These are phyloP conservation scores for Chlamydomonas applanata DNA, from an alignment of 139 green algal species.

Conservation along the genomic window DNA sequence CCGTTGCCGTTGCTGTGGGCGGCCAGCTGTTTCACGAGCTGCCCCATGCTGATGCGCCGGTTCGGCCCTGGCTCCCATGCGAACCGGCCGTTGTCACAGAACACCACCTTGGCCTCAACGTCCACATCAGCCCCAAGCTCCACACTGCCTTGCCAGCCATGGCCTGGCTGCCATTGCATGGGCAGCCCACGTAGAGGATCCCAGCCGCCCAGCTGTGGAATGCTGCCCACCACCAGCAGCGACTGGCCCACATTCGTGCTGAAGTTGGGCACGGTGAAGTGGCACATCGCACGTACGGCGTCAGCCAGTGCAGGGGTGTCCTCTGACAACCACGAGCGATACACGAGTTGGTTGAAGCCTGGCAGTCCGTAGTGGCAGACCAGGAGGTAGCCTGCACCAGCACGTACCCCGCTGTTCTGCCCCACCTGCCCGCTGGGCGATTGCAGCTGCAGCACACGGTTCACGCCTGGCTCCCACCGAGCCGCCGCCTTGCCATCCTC, in stretches of 20 bases:
- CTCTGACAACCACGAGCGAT: not conserved
- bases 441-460: not conserved
- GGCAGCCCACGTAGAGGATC: not conserved
- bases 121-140: not conserved
- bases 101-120: conserved; percentile 3
- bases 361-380: not conserved
- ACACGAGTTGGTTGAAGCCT: conserved; percentile 3
- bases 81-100: not conserved
- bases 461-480: not conserved
- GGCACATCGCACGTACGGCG: not conserved
- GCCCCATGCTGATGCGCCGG: not conserved
- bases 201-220: conserved; percentile 3
- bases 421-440: too few species aligned
- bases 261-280: conserved; percentile 6
- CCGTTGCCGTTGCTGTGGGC: too few species aligned
- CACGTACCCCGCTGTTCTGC: too few species aligned
- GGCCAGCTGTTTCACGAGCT: too few species aligned
- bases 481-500: not conserved
- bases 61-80: conserved; percentile 4
- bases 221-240: not conserved
- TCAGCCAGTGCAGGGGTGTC: not conserved
- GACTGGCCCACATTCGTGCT: not conserved
- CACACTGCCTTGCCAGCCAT: conserved; percentile 8
- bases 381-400: not conserved
- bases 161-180: conserved; percentile 3